phyloP scores from a whole-genome alignment of 179 eudicot genomes.

The Beta corolliflora region DNA sequence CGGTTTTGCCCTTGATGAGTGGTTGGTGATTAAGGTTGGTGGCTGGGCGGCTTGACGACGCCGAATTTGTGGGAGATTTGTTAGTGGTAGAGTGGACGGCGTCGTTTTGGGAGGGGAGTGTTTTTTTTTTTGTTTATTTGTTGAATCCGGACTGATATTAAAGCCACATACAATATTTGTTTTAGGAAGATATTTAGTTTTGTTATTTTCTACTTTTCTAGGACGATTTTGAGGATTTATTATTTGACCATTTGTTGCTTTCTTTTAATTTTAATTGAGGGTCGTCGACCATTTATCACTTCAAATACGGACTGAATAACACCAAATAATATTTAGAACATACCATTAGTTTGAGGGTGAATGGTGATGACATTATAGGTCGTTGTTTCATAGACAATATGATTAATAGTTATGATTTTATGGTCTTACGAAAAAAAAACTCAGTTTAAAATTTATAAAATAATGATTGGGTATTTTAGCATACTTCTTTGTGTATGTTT shows the following conservation, averaged over 20 bases:
- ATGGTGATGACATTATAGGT: no score
- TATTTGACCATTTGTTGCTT: not conserved
- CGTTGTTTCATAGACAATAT: no score
- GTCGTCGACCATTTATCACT: not conserved
- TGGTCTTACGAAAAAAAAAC: no score
- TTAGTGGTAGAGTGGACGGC: not conserved
- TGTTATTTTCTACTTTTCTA: not conserved
- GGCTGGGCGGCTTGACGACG: not conserved
- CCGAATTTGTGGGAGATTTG: not conserved
- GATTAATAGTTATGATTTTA: no score
- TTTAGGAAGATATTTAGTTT: not conserved
- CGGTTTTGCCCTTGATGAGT: slow-evolving; percentile 12
- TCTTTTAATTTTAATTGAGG: no score
- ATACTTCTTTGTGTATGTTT: no score
- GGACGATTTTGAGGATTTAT: not conserved
- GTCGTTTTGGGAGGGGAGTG: not conserved
- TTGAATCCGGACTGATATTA: slow-evolving; percentile 19
- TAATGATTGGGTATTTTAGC: no score
- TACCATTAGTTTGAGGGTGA: no score
- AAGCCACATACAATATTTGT: not conserved
- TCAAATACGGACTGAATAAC: no score
- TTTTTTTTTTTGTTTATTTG: not conserved
- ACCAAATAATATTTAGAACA: no score
- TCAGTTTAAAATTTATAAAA: no score
- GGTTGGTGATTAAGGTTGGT: not conserved